Base-by-base conservation (phyloP, 148 eudicot species). In the Hydrangea macrophylla region DNA sequence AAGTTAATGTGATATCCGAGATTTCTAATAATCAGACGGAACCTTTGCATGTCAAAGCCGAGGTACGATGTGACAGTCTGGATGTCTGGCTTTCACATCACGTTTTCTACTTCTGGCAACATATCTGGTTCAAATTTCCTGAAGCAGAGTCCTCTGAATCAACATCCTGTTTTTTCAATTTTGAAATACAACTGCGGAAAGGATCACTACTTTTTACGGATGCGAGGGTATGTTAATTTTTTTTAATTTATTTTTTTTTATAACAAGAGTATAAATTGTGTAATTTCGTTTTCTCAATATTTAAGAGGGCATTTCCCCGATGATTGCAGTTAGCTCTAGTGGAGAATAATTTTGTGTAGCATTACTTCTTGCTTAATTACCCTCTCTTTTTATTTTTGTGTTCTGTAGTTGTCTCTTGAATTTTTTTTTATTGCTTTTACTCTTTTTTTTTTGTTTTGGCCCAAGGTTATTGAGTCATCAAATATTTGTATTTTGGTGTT, bases 11-110 rank as follows among this genome's bases (percentile, higher is more conserved):
- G 62, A 81, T 81, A 35, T 73, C 84, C 51, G 82, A 84, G 61
- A 64, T 85, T 70, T 42, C 32, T 64, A 82, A 67, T 64, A 64
- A 70, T 31, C 59, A 72, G 65, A 62, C 67, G 32, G 76, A 61
- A 60, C 65, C 55, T 39, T 15, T 75, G 50, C 76, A 60, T 64
- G 64, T 68, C 56, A 79, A 64, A 37, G 68, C 57, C 27, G 75
- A 78, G 27, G 40, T 89, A 68, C 68, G 56, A 5, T 84, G 89
- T 67, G 90, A 89, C 58, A 70, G 75, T 68, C 72, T 90, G 55
- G 93, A 94, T 79, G 70, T 91, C 48, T 85, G 93, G 83, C 77
- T 90, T 68, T 88, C 97, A 50, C 82, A 85, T 82, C 86, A 91
- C 68, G 73, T 82, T 44, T 79, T 87, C 33, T 84, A 69, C 73